phyloP scores from a whole-genome alignment of 2,329 filamentous ascomycete species.

The Fusarium goolgardi region DNA sequence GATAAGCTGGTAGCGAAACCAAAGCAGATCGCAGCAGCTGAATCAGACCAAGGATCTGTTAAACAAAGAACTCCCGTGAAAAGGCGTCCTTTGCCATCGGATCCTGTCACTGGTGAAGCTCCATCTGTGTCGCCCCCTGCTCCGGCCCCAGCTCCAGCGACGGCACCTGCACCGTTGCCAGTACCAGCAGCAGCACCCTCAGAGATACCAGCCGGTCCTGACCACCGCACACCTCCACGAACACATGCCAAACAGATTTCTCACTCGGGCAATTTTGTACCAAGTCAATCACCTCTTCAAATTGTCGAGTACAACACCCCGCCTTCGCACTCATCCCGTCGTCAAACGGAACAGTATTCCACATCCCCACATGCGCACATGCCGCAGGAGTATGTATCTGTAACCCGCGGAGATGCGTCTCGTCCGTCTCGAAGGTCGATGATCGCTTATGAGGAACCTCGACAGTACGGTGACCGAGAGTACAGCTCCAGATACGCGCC shows the following conservation, averaged over 20 bases:
- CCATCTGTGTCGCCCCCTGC: slow-evolving; percentile 46
- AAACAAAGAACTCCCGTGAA: slow-evolving; percentile 74
- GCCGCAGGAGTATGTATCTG: slow-evolving; percentile 39
- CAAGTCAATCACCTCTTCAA: slow-evolving; percentile 66
- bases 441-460: slow-evolving; percentile 53
- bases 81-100: slow-evolving; percentile 83
- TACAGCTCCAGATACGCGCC: slow-evolving; percentile 50
- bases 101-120: slow-evolving; percentile 72
- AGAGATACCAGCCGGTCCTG: slow-evolving; percentile 51
- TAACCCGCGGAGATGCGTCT: slow-evolving; percentile 40
- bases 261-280: slow-evolving; percentile 55
- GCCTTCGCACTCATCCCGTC: slow-evolving; percentile 51
- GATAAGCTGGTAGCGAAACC: slow-evolving; percentile 73
- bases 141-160: background rate
- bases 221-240: slow-evolving; percentile 62
- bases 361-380: slow-evolving; percentile 47
- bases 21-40: slow-evolving; percentile 55
- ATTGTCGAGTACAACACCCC: slow-evolving; percentile 62
- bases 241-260: slow-evolving; percentile 56
- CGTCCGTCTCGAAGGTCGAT: slow-evolving; percentile 51
- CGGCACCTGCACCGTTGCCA: slow-evolving; percentile 9
- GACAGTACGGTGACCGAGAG: slow-evolving; percentile 53
- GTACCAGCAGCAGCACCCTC: slow-evolving; percentile 45
- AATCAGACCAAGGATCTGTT: slow-evolving; percentile 54
- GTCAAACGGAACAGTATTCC: slow-evolving; percentile 54